Evolutionary conservation across 1,139 yeast species (phyloP).

Genomic region (Suhomyces bokatorum): DNA sequence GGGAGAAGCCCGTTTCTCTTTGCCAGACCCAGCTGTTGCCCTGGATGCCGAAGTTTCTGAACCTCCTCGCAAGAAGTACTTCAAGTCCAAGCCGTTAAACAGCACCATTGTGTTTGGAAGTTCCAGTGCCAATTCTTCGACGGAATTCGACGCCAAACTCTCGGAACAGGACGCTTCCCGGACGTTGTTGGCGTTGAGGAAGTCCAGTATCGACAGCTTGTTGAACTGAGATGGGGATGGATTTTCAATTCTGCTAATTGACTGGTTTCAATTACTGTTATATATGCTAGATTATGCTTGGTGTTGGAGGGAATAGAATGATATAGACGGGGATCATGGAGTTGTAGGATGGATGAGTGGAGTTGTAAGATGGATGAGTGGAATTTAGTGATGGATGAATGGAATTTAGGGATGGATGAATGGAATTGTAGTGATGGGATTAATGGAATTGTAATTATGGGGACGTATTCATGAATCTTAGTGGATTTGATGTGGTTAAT

Average conservation of each 20-base stretch:
- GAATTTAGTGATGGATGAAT: too few species aligned
- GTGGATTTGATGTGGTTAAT: too few species aligned
- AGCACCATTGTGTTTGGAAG: constrained; percentile 17
- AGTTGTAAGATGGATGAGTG: too few species aligned
- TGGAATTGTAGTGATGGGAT: too few species aligned
- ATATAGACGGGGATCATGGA: neutral
- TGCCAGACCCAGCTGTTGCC: constrained; percentile 45
- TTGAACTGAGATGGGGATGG: constrained; percentile 27
- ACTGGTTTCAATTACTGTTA: constrained; percentile 5
- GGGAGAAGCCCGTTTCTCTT: constrained; percentile 22
- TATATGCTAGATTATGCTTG: constrained; percentile 1
- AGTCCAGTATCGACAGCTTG: constrained; percentile 45
- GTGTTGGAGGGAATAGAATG: neutral
- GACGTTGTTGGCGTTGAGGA: constrained; percentile 44
- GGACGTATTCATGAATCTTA: too few species aligned
- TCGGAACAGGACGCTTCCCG: constrained; percentile 42
- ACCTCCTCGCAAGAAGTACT: constrained; percentile 30
- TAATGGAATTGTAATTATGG: too few species aligned
- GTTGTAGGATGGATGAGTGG: too few species aligned
- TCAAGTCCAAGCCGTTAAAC: constrained; percentile 29
- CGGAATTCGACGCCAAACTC: constrained; percentile 17
- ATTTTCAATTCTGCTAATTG: constrained; percentile 7
- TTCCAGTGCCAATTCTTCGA: constrained; percentile 10
- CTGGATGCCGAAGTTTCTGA: constrained; percentile 13
- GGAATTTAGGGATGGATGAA: too few species aligned